Base-by-base conservation (phyloP, 345 rosid species). In the Garcia nutans region DNA sequence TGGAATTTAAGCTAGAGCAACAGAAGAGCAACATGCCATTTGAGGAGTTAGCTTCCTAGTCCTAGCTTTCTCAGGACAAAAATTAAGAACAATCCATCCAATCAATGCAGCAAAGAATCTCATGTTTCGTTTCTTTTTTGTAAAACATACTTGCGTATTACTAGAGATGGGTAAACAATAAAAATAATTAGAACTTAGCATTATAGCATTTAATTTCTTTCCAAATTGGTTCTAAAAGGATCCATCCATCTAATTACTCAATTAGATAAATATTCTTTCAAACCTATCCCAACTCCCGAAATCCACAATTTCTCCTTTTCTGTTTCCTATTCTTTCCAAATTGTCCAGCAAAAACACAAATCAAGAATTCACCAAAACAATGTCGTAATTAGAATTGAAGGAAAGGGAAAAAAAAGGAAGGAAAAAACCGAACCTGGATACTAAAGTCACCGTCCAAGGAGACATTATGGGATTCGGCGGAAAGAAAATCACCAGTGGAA, bases 401-500 rank as follows among this genome's bases (percentile, higher is more conserved):
- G 55, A 20, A 17, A 10, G n/a, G n/a, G 60, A 1, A 26, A 7
- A 22, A 44, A 55, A 15, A 44, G 3, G 5, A 37, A 37, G 7
- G 6, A 22, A 33, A 23, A n/a, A 44, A 31, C 24, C 19, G 26
- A 64, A 95, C 97, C 98, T 93, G 97, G 84, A 96, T 93, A 74
- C 99, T 93, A 80, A 96, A 96, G 85, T 96, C 98, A 74, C 98
- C 97, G 74, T 85, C 91, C 73, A 91, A 89, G 19, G 99, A 95
- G 65, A 95, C 97, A 85, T 93, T 95, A 74, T 95, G 99, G 24
- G 99, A 95, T 71, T 90, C 99, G 79, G 85, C 92, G 68, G 93
- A 76, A 72, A 86, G 89, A 76, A 93, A 95, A 82, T 88, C 97
- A 7, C 96, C 97, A 37, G 88, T 52, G 63, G 86, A 76, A 64